Evolutionary conservation across 495 filamentous ascomycete genomes (phyloP), one percentile per base, ranked within the genome.

Genomic region (Cudoniella acicularis): DNA sequence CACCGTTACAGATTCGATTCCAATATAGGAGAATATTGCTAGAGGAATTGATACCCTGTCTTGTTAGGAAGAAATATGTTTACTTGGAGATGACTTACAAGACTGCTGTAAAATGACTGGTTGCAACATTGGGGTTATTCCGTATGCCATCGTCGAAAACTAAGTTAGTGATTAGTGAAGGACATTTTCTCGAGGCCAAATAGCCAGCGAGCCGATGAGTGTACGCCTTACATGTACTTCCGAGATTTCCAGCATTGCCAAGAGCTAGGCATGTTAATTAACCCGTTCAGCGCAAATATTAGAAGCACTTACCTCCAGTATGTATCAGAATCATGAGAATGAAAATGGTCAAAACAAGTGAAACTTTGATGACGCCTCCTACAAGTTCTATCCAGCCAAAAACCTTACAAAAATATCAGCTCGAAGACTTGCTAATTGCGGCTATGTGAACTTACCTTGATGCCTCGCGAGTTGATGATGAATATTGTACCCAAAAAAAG

Each of bases 1-100:
- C 0, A 76, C 71, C 0, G 75, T 69, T 8, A 75, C 59, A 22
- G 75, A 67, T 50, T 81, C 79, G 21, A 79, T 67, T 0, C 77
- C 76, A 30, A 77, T 65, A 57, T 72, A 81, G 42, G 72, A 67
- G 41, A 77, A 79, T 1, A 70, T 68, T 30, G 74, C 72, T 1
- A 75, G 67, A 0, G 77, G 76, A 18, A 80, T 70, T 2, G 70
- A 66, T 46, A 74, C 70, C 36, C 75, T 70, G 54, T 49, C 20
- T 42, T 13, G 1, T 13, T 3, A 27, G 18, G 17, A 27, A 6
- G 41, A n/a, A n/a, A n/a, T n/a, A n/a, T n/a, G n/a, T n/a, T n/a
- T n/a, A n/a, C n/a, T n/a, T n/a, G n/a, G n/a, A 45, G 26, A 59
- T 40, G 8, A 48, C 62, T 65, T 68, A 77, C 74, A 76, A 67